Percentiles rank a stretch among this genome's conserved stretches.
phyloP scores from a whole-genome alignment of 768 basidiomycete genomes.

The Boletus sp. region DNA sequence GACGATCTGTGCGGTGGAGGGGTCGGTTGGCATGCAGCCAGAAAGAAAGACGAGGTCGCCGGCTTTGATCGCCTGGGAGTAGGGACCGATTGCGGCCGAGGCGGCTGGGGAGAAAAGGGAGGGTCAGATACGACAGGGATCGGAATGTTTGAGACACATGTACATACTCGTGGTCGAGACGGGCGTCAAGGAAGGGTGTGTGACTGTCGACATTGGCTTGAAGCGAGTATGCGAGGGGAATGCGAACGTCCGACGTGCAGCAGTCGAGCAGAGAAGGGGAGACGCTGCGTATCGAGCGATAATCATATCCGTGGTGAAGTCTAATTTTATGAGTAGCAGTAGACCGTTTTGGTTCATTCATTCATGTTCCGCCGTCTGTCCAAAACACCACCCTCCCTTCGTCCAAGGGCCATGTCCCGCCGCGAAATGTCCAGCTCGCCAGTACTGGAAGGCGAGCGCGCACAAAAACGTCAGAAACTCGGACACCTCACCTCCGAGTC shows the following conservation, averaged over 20 bases:
- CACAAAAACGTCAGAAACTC: slow-evolving; percentile 51
- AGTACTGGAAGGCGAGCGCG: slow-evolving; percentile 31
- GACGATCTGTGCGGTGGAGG: slow-evolving; percentile 51
- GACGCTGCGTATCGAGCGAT: not conserved
- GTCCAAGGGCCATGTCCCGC: slow-evolving; percentile 39
- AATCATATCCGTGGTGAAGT: not conserved
- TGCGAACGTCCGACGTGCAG: not conserved
- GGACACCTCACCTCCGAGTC: slow-evolving; percentile 64
- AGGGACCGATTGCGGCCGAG: slow-evolving; percentile 79
- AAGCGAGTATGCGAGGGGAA: not conserved
- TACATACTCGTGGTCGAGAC: slow-evolving; percentile 34
- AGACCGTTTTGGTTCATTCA: no score
- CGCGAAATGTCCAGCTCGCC: slow-evolving; percentile 41
- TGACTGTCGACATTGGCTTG: slow-evolving; percentile 29
- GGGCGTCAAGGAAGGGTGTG: slow-evolving; percentile 34
- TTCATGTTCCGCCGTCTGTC: not conserved
- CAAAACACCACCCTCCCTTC: not conserved
- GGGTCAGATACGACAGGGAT: not conserved
- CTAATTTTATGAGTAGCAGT: no score
- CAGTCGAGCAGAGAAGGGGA: not conserved
- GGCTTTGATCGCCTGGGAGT: slow-evolving; percentile 81
- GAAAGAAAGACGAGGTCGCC: slow-evolving; percentile 86
- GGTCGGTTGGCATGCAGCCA: slow-evolving; percentile 84
- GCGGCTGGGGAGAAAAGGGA: slow-evolving; percentile 47
- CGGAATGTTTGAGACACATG: not conserved